Evolutionary conservation across 345 rosid species (phyloP).

Genomic region (Jatropha curcas): DNA sequence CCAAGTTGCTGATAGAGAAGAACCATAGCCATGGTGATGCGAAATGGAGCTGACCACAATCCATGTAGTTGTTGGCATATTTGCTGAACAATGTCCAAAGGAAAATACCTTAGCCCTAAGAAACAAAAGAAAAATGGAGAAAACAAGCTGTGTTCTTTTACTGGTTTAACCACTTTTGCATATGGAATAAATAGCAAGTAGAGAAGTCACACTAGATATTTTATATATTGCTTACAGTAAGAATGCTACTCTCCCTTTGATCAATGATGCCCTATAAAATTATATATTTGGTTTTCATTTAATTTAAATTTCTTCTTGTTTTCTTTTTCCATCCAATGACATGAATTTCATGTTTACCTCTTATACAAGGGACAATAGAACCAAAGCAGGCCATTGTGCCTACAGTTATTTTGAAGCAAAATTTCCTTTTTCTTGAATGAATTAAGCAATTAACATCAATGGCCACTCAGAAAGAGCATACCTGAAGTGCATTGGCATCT

Average conservation of each 20-base stretch:
- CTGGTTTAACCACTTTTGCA: background rate
- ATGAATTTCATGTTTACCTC: background rate
- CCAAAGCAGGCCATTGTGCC: background rate
- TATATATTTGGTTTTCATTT: background rate
- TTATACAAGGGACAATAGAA: background rate
- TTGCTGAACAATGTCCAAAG: slow-evolving; percentile 16
- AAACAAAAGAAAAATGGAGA: background rate
- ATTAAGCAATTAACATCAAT: background rate
- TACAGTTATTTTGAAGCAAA: background rate
- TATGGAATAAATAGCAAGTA: background rate
- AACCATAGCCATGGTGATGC: slow-evolving; percentile 34
- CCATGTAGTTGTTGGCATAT: slow-evolving; percentile 34
- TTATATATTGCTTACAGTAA: background rate
- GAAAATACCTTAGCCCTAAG: background rate
- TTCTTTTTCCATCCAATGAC: background rate
- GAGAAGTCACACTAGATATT: background rate
- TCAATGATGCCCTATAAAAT: background rate
- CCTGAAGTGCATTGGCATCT: slow-evolving; percentile 39
- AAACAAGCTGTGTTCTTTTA: background rate
- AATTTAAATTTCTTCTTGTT: background rate
- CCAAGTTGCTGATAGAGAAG: slow-evolving; percentile 38
- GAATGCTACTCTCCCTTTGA: background rate
- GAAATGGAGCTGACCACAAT: slow-evolving; percentile 38
- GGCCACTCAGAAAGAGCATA: slow-evolving; percentile 3
- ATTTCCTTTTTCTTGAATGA: background rate